Evolutionary conservation across 495 filamentous ascomycete species (phyloP).

Genomic region (Neurospora sp.): DNA sequence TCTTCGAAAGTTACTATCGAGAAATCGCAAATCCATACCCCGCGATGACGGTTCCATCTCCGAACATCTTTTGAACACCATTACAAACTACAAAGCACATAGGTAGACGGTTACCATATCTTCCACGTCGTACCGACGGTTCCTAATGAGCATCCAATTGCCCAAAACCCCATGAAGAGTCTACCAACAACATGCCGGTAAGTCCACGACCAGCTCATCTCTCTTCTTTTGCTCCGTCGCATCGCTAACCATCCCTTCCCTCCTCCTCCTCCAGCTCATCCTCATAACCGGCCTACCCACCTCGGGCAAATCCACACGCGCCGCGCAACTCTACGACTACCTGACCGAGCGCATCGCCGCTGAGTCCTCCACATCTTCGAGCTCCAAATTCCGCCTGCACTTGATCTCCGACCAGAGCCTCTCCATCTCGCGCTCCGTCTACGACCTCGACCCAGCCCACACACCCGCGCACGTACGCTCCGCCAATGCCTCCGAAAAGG

Average conservation of each 20-base stretch:
- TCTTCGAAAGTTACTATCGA: not conserved
- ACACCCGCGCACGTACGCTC: slow-evolving; percentile 39
- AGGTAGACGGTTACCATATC: not conserved
- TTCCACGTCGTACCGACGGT: not conserved
- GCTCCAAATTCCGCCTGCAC: slow-evolving; percentile 47
- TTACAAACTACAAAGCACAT: too few relatives aligned
- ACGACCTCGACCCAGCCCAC: slow-evolving; percentile 43
- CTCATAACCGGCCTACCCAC: slow-evolving; percentile 86
- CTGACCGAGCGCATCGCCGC: slow-evolving; percentile 47
- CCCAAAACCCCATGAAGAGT: not conserved
- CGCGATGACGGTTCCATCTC: not conserved
- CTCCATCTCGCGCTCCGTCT: slow-evolving; percentile 49
- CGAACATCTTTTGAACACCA: not conserved
- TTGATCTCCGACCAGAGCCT: slow-evolving; percentile 60
- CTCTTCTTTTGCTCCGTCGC: not conserved
- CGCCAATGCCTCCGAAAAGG: slow-evolving; percentile 67
- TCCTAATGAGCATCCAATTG: not conserved
- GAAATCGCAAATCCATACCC: not conserved
- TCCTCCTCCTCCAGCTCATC: slow-evolving; percentile 55
- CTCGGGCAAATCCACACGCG: slow-evolving; percentile 86
- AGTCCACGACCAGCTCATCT: not conserved
- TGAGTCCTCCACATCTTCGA: slow-evolving; percentile 8
- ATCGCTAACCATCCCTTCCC: not conserved
- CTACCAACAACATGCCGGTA: not conserved
- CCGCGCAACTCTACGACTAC: slow-evolving; percentile 61